These are phyloP conservation scores for Platanthera zijinensis DNA, from an alignment of 106 monocot species.

Conservation along the genomic window DNA sequence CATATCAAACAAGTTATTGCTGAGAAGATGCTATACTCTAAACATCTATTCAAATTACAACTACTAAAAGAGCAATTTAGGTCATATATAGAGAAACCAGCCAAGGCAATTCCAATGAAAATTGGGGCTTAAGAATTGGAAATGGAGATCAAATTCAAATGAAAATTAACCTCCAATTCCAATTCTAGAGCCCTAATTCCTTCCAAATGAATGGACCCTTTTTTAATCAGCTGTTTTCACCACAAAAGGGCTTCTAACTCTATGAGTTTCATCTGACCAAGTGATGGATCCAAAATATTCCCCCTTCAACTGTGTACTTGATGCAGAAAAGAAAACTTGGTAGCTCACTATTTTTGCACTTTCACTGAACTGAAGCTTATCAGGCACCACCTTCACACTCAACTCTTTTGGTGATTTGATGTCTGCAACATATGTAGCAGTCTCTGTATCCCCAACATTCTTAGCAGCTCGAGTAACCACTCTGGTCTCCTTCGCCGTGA, in stretches of 20 bases:
- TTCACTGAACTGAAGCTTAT: conserved; percentile 56
- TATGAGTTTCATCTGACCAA: conserved; percentile 65
- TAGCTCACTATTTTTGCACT: conserved; percentile 36
- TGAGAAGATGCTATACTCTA: not conserved
- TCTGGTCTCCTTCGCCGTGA: conserved; percentile 18
- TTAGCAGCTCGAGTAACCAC: conserved; percentile 40
- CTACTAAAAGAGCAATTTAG: not conserved
- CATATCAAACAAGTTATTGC: not conserved
- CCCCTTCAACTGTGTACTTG: conserved; percentile 21
- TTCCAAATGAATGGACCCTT: not conserved
- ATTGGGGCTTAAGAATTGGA: too few species aligned
- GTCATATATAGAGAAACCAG: not conserved
- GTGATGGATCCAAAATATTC: conserved; percentile 52
- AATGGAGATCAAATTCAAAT: too few species aligned
- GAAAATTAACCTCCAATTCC: too few species aligned
- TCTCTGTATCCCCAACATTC: conserved; percentile 52
- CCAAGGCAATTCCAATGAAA: too few species aligned
- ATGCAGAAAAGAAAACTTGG: conserved; percentile 49
- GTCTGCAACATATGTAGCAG: conserved; percentile 29
- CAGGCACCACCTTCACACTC: conserved; percentile 52
- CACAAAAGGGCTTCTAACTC: conserved; percentile 55
- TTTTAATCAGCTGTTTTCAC: conserved; percentile 19
- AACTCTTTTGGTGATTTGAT: conserved; percentile 46
- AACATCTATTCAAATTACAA: not conserved
- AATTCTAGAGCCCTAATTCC: too few species aligned